Evolutionary conservation across 768 basidiomycete species (phyloP), one percentile per base, ranked within the genome.

Genomic region (Royoungia palumana): DNA sequence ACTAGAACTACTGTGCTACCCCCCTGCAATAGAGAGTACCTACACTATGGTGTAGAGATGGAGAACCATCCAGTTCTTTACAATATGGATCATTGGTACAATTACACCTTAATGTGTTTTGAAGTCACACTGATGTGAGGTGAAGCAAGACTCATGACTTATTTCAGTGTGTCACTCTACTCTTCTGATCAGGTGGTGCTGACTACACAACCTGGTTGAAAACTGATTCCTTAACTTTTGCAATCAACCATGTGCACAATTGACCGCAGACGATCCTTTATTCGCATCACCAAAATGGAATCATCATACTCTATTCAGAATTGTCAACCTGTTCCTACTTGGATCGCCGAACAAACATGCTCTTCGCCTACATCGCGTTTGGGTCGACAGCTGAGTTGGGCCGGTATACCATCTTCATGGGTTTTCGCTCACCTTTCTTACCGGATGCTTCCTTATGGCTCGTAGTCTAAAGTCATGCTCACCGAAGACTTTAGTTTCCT

Each of bases 401-500:
- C 11, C 52, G 51, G 20, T 59, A 50, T 46, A 49, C 57, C 21
- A 49, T 55, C 3, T 47, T 59, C 32, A 52, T 55, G 28, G 14
- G 56, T 40, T 14, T 22, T 8, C 8, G 2, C 14, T 24, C 6
- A 5, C 5, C 45, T 37, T 14, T 6, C 11, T 7, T 35, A 8
- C 4, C 5, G 0, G 14, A 22, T 27, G 10, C 14, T 30, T 46
- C 14, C 28, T 46, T 8, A 56, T 9, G 19, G 22, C 0, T 40
- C 2, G 6, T 17, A 57, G 56, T 57, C 56, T 14, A 57, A 46
- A 24, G 57, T 59, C 9, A 55, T 57, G 51, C 47, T 57, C 8
- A 52, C 56, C 2, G 57, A 59, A 3, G 40, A 59, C 6, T 35
- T 57, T 37, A 49, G 56, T 17, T 51, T 58, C 30, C 58, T 58